phyloP scores from a whole-genome alignment of 495 filamentous ascomycete species.

The Aspergillus homomorphus region DNA sequence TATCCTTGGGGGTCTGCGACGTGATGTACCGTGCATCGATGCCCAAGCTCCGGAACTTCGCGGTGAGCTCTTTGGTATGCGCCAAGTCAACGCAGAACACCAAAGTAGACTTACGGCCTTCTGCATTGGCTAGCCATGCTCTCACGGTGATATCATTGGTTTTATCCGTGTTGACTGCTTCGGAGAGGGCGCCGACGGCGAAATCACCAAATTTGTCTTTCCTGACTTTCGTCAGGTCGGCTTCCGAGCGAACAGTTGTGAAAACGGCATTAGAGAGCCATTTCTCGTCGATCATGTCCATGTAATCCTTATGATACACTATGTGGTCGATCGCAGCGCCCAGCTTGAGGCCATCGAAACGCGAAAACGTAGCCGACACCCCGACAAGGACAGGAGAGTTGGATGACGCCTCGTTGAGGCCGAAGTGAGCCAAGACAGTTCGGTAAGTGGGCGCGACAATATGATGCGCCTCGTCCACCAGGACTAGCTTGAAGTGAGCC shows the following conservation, averaged over 20 bases:
- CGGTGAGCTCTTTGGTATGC: constrained; percentile 71
- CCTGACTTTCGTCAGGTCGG: constrained; percentile 67
- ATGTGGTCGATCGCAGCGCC: constrained; percentile 91
- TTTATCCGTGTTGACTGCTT: constrained; percentile 72
- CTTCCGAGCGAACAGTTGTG: constrained; percentile 82
- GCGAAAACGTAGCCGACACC: constrained; percentile 88
- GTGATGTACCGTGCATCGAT: constrained; percentile 84
- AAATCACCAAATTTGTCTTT: constrained; percentile 73
- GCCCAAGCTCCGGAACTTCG: constrained; percentile 69
- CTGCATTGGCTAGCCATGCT: constrained; percentile 77
- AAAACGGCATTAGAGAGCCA: constrained; percentile 84
- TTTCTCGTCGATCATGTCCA: constrained; percentile 93
- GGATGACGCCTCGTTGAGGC: constrained; percentile 50
- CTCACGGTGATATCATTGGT: constrained; percentile 79
- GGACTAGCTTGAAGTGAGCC: constrained; percentile 74
- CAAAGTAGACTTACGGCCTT: constrained; percentile 74
- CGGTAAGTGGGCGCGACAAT: constrained; percentile 84
- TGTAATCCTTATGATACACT: constrained; percentile 94
- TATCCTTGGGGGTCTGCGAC: constrained; percentile 62
- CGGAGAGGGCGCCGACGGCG: constrained; percentile 65
- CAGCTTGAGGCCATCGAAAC: constrained; percentile 82
- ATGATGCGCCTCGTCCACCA: constrained; percentile 98
- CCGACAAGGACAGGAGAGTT: constrained; percentile 74
- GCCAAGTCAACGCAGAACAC: constrained; percentile 89
- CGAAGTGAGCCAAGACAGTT: constrained; percentile 68